Base-by-base conservation (phyloP, 306 rosid species). In the Quercus aquifolioides region DNA sequence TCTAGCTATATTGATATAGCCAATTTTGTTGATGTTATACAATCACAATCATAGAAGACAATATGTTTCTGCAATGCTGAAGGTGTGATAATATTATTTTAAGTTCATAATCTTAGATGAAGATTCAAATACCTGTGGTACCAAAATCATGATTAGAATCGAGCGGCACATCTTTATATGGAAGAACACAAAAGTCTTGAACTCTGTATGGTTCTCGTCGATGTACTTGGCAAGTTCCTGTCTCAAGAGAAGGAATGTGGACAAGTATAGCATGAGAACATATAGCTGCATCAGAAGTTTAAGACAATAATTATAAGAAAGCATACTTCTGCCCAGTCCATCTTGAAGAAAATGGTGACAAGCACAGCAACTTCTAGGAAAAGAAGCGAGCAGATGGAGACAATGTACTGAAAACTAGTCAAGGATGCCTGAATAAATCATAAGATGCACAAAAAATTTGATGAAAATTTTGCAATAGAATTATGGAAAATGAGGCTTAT, bases 291-390 rank as follows among this genome's bases (percentile, higher is more conserved):
- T 19, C 41, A 70, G 62, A 68, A 77, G 13, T 38, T 15, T 21
- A 38, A 17, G 38, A 68, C 49, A 77, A 77, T 3, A 28, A 38
- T 31, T 20, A 65, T 21, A 52, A 55, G 85, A 84, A 76, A 74
- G 76, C 83, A 18, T 87, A 89, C 91, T 82, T 4, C 30, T 65
- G 13, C 71, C 93, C 91, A 89, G 81, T 89, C 56, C 51, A 73
- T 77, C 71, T 41, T 51, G 85, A 79, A 82, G 83, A 79, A 89
- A 60, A 85, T 56, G 7, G 21, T 33, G 69, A 79, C 60, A 49
- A 82, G 69, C 55, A 60, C 72, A 0, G 41, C 85, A 35, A 79
- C 76, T 84, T 89, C 83, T 7, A 75, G 10, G 58, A 83, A 26
- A 59, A 89, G 75, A 71, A 89, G 83, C 54, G 33, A 58, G 75